Conservation (phyloP, 768 basidiomycete species). For the Phylloporus scabripes region DNA sequence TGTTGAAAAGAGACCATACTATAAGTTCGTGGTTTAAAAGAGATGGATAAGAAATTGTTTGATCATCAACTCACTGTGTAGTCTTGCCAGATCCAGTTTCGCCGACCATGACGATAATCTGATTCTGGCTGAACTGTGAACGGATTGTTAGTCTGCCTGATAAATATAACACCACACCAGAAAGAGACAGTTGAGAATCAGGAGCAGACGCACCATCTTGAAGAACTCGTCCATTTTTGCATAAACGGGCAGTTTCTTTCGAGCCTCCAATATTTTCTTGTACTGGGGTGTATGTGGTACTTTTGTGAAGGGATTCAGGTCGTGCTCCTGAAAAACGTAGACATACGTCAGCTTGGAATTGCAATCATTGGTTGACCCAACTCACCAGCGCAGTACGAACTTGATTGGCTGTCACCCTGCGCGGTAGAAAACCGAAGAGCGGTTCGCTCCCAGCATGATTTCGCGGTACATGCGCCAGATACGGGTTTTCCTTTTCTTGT, state of each 20-base stretch:
- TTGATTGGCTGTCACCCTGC: constrained; percentile 60
- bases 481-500: constrained; percentile 42
- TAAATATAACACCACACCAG: neutral
- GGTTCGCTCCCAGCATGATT: constrained; percentile 46
- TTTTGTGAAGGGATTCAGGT: constrained; percentile 87
- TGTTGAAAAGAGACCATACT: constrained; percentile 28
- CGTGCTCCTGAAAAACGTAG: no score
- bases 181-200: neutral
- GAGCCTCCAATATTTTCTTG: constrained; percentile 75
- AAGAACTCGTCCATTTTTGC: constrained; percentile 91
- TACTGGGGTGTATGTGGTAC: constrained; percentile 71
- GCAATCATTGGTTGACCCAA: constrained; percentile 2
- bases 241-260: constrained; percentile 89
- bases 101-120: constrained; percentile 87
- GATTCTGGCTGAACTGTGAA: constrained; percentile 38
- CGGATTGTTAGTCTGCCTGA: neutral
- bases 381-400: constrained; percentile 67
- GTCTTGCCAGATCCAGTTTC: constrained; percentile 97
- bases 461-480: constrained; percentile 42
- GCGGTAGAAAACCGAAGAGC: constrained; percentile 66
- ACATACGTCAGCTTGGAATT: neutral
- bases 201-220: constrained; percentile 60
- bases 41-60: constrained; percentile 17
- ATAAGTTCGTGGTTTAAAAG: constrained; percentile 20
- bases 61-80: constrained; percentile 66